These are phyloP conservation scores for Scedosporium aurantiacum DNA, from an alignment of 2,329 filamentous ascomycete genomes.

Conservation along the genomic window DNA sequence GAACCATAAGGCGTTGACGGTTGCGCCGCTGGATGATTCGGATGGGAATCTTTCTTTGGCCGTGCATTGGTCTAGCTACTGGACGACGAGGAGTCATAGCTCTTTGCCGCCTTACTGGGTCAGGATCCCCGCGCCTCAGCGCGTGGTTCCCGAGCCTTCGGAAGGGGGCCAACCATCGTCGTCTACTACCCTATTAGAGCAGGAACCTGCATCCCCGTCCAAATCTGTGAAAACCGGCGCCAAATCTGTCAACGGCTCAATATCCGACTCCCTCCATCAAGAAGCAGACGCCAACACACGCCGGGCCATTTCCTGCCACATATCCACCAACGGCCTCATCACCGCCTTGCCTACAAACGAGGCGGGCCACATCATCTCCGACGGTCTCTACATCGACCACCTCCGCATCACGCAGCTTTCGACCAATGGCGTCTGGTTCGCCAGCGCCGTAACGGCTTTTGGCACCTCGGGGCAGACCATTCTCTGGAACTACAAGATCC, in stretches of 20 bases:
- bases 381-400: constrained; percentile 36
- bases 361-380: constrained; percentile 16
- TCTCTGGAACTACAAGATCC: constrained; percentile 50
- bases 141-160: constrained; percentile 4
- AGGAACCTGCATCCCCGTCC: neutral
- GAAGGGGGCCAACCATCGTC: constrained; percentile 1
- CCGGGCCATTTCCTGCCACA: constrained; percentile 33
- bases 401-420: constrained; percentile 23
- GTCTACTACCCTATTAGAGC: neutral
- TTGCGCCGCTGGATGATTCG: constrained; percentile 46
- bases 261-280: constrained; percentile 25
- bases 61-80: constrained; percentile 42
- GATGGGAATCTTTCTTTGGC: constrained; percentile 49
- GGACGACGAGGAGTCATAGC: constrained; percentile 39
- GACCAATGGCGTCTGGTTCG: constrained; percentile 43
- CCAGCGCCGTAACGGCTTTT: constrained; percentile 42
- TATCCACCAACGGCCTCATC: constrained; percentile 34
- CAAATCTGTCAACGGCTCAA: constrained; percentile 4
- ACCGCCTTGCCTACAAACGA: constrained; percentile 30
- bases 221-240: neutral
- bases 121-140: constrained; percentile 26
- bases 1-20: constrained; percentile 35
- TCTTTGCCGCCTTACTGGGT: constrained; percentile 52
- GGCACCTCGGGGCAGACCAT: constrained; percentile 42
- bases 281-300: constrained; percentile 16